phyloP scores from a whole-genome alignment of 73 alveolate genomes.

The Effrenium voratum region DNA sequence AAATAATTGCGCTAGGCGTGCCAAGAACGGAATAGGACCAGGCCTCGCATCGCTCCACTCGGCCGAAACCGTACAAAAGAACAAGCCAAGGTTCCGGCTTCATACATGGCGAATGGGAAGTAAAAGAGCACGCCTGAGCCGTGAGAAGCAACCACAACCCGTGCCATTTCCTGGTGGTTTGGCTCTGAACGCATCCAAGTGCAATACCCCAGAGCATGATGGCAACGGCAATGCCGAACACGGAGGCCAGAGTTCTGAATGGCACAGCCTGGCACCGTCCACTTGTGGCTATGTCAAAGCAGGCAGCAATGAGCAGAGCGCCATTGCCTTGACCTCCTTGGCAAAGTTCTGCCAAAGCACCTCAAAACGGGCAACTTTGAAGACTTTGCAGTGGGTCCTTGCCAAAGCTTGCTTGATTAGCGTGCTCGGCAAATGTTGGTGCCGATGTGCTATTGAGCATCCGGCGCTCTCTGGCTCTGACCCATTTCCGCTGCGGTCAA shows the following conservation, averaged over 20 bases:
- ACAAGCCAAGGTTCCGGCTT: not conserved
- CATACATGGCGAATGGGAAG: slow-evolving; percentile 85
- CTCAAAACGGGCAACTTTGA: no score
- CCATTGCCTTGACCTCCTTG: slow-evolving; percentile 6
- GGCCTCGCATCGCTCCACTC: slow-evolving; percentile 1
- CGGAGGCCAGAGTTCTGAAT: not conserved
- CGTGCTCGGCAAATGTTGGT: no score
- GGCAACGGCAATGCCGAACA: slow-evolving; percentile 22
- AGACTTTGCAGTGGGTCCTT: no score
- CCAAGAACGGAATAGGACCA: slow-evolving; percentile 83
- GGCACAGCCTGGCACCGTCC: slow-evolving; percentile 33
- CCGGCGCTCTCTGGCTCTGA: slow-evolving; percentile 77
- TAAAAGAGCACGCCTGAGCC: slow-evolving; percentile 48
- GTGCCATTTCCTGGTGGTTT: not conserved
- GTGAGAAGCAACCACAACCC: not conserved
- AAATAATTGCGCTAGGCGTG: not conserved
- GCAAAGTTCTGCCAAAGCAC: slow-evolving; percentile 56
- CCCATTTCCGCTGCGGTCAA: slow-evolving; percentile 28
- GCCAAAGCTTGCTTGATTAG: no score
- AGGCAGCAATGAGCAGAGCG: not conserved
- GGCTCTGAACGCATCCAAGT: not conserved
- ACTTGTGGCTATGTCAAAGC: not conserved
- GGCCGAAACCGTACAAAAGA: no score
- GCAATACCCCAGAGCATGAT: slow-evolving; percentile 50
- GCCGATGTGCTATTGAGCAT: not conserved